Base-by-base conservation (phyloP, 2,329 filamentous ascomycete species). In the Ophioceras dolichostomum region DNA sequence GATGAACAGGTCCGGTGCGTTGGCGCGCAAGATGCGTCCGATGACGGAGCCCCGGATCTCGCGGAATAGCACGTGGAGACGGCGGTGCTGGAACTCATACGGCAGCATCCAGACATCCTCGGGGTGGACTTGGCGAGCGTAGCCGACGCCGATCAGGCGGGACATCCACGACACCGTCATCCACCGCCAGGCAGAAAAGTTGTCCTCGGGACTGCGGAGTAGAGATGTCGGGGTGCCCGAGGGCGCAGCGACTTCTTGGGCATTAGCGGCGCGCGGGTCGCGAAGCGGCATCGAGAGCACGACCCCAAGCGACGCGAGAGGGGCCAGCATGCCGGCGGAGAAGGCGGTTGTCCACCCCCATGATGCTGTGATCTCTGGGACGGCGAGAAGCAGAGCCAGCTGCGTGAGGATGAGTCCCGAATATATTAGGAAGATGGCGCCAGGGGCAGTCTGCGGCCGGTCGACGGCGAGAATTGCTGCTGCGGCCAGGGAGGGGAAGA, bases 121-220 rank as follows among this genome's bases (percentile, higher is more conserved):
- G 28, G 87, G 78, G 26, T 86, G 62, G 8, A 94, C 62, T 46
- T 86, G 79, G 29, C 76, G 66, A 21, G 64, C 61, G 30, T 65
- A 70, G 2, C 80, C 84, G 18, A 76, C 57, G 2, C 64, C 60
- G 10, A 93, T 85, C 6, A 94, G 59, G 0, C 86, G 80, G 1
- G 65, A 64, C 60, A 94, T 79, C 87, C 87, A 94, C 0, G 75
- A 83, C 20, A 94, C 80, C 5, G 75, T 79, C 73, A 89, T 82
- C 59, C 85, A 94, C 46, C 88, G 82, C 71, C 84, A 87, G 1
- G 88, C 63, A 1, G 70, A 82, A 18, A 94, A 55, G 44, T 82
- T 76, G 47, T 94, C 87, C 54, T 94, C 87, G 0, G 87, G 79
- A 28, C 70, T 76, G 38, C 85, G 79, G n/a, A 83, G 60, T 2